These are phyloP conservation scores for Fusarium falciforme DNA, from an alignment of 2,329 filamentous ascomycete species.

Conservation along the genomic window DNA sequence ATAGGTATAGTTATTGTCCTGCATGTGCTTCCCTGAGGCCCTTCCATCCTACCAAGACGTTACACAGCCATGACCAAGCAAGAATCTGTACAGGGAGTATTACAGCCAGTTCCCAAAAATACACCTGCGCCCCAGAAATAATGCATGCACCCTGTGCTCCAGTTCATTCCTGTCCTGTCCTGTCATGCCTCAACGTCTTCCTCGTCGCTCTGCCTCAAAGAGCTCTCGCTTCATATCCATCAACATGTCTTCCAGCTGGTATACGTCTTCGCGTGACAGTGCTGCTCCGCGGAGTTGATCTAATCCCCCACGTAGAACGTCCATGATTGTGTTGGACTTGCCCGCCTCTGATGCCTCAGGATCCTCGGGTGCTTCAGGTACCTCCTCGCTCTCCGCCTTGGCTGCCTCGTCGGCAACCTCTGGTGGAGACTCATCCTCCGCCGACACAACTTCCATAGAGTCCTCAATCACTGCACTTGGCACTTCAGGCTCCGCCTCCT, in stretches of 20 bases:
- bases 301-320: slow-evolving; percentile 56
- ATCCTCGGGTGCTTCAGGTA: neutral
- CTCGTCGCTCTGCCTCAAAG: slow-evolving; percentile 75
- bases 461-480: slow-evolving; percentile 27
- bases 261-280: slow-evolving; percentile 73
- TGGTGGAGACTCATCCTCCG: slow-evolving; percentile 3
- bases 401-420: neutral
- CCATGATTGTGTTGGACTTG: slow-evolving; percentile 44
- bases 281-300: slow-evolving; percentile 68
- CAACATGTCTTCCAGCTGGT: slow-evolving; percentile 80
- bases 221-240: slow-evolving; percentile 82
- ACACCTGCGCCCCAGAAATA: slow-evolving; percentile 28
- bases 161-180: neutral
- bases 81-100: slow-evolving; percentile 31
- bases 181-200: slow-evolving; percentile 50
- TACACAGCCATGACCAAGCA: slow-evolving; percentile 10
- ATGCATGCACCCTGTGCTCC: slow-evolving; percentile 25
- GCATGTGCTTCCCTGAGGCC: slow-evolving; percentile 20
- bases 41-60: slow-evolving; percentile 4
- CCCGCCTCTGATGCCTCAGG: slow-evolving; percentile 6
- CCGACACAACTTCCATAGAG: slow-evolving; percentile 35
- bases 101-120: slow-evolving; percentile 27
- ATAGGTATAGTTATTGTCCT: slow-evolving; percentile 6
- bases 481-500: slow-evolving; percentile 28
- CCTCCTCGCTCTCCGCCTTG: neutral